Conservation (phyloP, 257 asterid genomes). For the Paraleonurus japonicus region DNA sequence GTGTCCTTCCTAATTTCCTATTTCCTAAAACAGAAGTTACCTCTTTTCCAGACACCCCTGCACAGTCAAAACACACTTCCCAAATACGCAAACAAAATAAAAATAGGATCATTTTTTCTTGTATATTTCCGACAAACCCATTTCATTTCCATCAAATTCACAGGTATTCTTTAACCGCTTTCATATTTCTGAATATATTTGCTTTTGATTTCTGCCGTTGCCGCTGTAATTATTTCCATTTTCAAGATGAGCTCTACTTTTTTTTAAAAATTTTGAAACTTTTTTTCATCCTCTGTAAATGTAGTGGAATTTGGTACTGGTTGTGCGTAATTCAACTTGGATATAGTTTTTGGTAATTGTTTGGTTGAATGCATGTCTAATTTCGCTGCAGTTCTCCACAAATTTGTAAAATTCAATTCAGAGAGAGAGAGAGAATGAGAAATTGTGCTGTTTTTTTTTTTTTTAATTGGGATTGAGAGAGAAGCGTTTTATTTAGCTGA, state of each 20-base stretch:
- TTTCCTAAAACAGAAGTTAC: not conserved
- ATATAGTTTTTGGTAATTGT: not conserved
- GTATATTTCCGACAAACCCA: not conserved
- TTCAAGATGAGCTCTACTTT: not conserved
- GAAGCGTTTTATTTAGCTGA: not conserved
- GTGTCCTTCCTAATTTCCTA: too few relatives aligned
- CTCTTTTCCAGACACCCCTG: not conserved
- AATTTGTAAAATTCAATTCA: not conserved
- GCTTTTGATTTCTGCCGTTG: not conserved
- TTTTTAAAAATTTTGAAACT: too few relatives aligned
- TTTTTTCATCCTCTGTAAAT: not conserved
- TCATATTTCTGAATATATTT: not conserved
- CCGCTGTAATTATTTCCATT: not conserved
- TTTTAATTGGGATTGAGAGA: not conserved
- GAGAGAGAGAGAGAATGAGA: not conserved
- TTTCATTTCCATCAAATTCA: slow-evolving; percentile 12
- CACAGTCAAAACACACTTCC: not conserved
- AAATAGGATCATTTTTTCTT: not conserved
- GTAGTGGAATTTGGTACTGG: slow-evolving; percentile 11
- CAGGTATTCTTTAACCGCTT: not conserved
- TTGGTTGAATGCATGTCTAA: slow-evolving; percentile 18
- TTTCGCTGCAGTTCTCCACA: not conserved
- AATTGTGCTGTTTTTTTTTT: not conserved
- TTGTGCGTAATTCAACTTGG: slow-evolving; percentile 21
- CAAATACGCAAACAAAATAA: not conserved